phyloP scores from a whole-genome alignment of 2,329 filamentous ascomycete species.

The Aspergillus nomiae region DNA sequence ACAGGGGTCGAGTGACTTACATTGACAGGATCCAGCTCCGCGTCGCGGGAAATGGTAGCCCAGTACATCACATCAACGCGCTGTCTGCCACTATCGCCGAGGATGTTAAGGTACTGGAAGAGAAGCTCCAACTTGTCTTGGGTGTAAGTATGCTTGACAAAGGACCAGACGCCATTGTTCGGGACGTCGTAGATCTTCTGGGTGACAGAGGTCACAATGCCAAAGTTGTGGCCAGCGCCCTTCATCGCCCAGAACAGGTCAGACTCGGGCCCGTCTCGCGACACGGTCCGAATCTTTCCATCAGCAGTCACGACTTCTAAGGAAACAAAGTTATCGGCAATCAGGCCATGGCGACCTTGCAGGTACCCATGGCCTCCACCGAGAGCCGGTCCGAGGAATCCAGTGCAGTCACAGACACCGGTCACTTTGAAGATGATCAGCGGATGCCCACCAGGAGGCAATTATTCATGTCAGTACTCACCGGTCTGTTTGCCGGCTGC shows the following conservation, averaged over 20 bases:
- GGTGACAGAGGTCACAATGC: slow-evolving; percentile 52
- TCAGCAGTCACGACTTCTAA: slow-evolving; percentile 56
- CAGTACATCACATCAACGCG: slow-evolving; percentile 12
- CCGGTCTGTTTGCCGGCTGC: slow-evolving; percentile 52
- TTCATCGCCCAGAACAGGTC: slow-evolving; percentile 59
- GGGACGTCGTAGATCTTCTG: slow-evolving; percentile 47
- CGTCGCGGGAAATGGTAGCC: slow-evolving; percentile 6
- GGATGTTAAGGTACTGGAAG: slow-evolving; percentile 13
- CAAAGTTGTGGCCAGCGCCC: slow-evolving; percentile 61
- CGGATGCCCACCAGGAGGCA: too few relatives aligned
- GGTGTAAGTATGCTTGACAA: slow-evolving; percentile 9
- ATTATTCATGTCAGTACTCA: not conserved
- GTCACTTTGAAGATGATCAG: slow-evolving; percentile 31
- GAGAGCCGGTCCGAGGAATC: slow-evolving; percentile 52
- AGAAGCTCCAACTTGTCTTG: slow-evolving; percentile 9
- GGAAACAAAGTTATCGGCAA: slow-evolving; percentile 56
- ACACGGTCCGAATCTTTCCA: slow-evolving; percentile 31
- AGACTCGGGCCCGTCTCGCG: not conserved
- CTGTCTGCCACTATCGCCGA: slow-evolving; percentile 5
- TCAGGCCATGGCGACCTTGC: slow-evolving; percentile 56
- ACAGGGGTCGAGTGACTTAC: slow-evolving; percentile 1
- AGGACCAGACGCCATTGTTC: slow-evolving; percentile 10
- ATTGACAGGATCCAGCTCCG: slow-evolving; percentile 8
- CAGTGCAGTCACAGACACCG: slow-evolving; percentile 56
- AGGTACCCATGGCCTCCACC: slow-evolving; percentile 61